A percentile compares a stretch with the other conserved stretches of the same genome.
These are phyloP conservation scores for Candida sithepensis DNA, from an alignment of 805 yeast species.

Conservation along the genomic window DNA sequence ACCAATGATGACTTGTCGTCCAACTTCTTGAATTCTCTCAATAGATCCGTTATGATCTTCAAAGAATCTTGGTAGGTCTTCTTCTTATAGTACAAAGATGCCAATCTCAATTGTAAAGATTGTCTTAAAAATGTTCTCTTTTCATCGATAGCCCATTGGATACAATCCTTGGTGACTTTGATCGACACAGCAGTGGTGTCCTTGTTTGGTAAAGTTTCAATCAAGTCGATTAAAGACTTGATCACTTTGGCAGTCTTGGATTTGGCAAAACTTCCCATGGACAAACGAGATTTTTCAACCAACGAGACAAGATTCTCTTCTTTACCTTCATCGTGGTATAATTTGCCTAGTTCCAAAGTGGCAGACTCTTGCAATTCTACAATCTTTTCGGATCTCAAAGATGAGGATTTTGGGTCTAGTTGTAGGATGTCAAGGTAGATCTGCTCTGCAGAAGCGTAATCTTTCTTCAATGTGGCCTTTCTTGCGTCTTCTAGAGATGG, in stretches of 20 bases:
- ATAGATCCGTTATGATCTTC: slow-evolving; percentile 62
- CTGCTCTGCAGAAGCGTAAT: slow-evolving; percentile 56
- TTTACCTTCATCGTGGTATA: slow-evolving; percentile 52
- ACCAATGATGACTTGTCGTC: slow-evolving; percentile 95
- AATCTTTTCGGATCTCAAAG: slow-evolving; percentile 33
- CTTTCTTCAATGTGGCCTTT: slow-evolving; percentile 45
- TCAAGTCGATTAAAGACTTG: slow-evolving; percentile 72
- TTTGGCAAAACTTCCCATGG: slow-evolving; percentile 77
- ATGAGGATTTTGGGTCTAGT: slow-evolving; percentile 11
- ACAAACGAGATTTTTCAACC: slow-evolving; percentile 62
- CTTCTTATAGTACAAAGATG: slow-evolving; percentile 68
- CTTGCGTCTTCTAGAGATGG: slow-evolving; percentile 57
- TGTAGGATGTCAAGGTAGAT: slow-evolving; percentile 51
- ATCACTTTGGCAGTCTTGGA: slow-evolving; percentile 93
- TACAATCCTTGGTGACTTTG: slow-evolving; percentile 67
- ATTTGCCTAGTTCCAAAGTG: slow-evolving; percentile 68
- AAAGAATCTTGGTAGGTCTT: slow-evolving; percentile 65
- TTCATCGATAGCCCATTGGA: slow-evolving; percentile 81
- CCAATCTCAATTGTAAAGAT: slow-evolving; percentile 77
- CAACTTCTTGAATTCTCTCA: slow-evolving; percentile 83
- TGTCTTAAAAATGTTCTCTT: slow-evolving; percentile 88
- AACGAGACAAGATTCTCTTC: slow-evolving; percentile 54
- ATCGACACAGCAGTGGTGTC: slow-evolving; percentile 68
- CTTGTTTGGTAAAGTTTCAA: slow-evolving; percentile 51
- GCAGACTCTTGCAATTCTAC: slow-evolving; percentile 63